Conservation (phyloP, 257 asterid species). For the Solanum appendiculatum region DNA sequence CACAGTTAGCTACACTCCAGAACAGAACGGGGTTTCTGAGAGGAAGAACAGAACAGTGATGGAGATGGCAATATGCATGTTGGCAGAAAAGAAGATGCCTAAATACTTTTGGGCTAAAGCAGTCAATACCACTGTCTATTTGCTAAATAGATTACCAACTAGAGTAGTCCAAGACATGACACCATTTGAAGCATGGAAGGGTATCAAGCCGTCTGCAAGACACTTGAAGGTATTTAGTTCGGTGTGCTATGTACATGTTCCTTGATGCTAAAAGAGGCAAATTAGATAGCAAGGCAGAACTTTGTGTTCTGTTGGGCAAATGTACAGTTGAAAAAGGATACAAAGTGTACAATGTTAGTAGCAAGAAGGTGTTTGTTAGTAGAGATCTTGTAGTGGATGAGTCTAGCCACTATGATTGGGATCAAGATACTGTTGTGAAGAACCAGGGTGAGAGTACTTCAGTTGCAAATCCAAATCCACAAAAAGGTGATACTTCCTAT, state of each 20-base stretch:
- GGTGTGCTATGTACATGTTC: neutral
- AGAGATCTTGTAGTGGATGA: neutral
- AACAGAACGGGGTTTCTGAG: neutral
- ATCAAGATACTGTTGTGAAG: too few relatives aligned
- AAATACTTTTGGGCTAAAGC: neutral
- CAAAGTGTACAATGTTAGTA: neutral
- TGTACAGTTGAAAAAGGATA: too few relatives aligned
- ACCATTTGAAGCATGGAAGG: neutral
- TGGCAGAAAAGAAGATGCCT: neutral
- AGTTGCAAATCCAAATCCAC: neutral
- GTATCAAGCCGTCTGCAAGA: neutral
- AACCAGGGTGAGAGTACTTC: neutral
- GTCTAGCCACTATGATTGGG: neutral
- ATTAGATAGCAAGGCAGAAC: neutral
- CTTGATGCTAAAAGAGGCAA: neutral
- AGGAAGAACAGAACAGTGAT: neutral
- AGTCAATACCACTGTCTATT: too few relatives aligned
- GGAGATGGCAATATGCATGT: neutral
- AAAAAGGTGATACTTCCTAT: neutral
- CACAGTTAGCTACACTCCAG: neutral
- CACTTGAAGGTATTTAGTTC: neutral
- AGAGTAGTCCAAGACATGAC: neutral
- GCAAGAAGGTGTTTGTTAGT: neutral
- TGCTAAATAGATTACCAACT: neutral
- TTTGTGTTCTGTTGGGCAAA: neutral